phyloP scores from a whole-genome alignment of 1,284 basidiomycete species.

The Ceratobasidium sp. region DNA sequence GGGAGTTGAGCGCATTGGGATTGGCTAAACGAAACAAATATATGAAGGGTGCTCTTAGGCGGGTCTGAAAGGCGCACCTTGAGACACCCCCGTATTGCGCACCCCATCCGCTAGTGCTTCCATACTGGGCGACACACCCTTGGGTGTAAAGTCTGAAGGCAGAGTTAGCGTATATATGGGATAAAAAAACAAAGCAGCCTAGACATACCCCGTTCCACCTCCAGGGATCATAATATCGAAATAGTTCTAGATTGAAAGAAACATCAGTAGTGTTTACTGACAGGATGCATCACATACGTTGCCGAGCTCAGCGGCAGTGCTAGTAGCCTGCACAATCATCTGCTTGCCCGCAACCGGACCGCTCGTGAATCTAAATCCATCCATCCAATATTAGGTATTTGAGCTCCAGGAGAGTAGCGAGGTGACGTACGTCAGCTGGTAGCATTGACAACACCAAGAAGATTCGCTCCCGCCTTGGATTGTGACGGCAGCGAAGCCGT shows the following conservation, averaged over 20 bases:
- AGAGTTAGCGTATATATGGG: neutral
- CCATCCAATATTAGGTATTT: neutral
- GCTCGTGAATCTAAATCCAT: conserved; percentile 44
- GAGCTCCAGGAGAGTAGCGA: neutral
- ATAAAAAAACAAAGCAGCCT: neutral
- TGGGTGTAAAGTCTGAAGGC: conserved; percentile 31
- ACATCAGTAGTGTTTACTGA: neutral
- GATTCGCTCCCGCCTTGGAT: conserved; percentile 45
- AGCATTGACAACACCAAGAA: conserved; percentile 48
- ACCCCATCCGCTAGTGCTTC: conserved; percentile 45
- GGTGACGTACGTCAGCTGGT: conserved; percentile 45
- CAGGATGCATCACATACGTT: conserved; percentile 11
- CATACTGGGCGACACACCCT: conserved; percentile 47
- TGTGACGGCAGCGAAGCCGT: conserved; percentile 48
- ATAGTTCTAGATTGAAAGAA: conserved; percentile 23
- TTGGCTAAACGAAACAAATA: conserved; percentile 8
- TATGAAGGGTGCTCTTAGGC: neutral
- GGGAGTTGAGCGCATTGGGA: conserved; percentile 42
- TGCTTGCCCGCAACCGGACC: conserved; percentile 45
- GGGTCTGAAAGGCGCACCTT: conserved; percentile 15
- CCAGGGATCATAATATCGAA: conserved; percentile 49
- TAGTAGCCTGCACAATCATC: too few relatives aligned
- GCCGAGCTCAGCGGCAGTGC: conserved; percentile 45
- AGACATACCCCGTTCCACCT: conserved; percentile 46
- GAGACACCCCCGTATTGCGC: conserved; percentile 46